Conservation (phyloP, 768 basidiomycete species). For the Tephrocybe sp. region DNA sequence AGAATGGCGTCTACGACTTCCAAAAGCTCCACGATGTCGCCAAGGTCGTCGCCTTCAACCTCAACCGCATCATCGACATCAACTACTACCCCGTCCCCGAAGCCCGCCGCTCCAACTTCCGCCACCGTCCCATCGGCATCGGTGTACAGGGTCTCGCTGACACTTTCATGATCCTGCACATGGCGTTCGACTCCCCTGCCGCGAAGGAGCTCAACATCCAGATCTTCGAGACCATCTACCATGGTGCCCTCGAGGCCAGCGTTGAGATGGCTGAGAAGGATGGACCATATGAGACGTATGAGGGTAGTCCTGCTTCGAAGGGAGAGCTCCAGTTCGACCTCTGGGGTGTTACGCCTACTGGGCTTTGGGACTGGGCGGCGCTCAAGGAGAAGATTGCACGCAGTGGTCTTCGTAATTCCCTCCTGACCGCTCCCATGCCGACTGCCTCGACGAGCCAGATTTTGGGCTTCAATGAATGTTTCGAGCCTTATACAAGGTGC, state of each 20-base stretch:
- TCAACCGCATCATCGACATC: constrained; percentile 91
- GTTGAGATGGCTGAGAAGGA: constrained; percentile 79
- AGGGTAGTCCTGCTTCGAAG: constrained; percentile 85
- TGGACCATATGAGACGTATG: constrained; percentile 87
- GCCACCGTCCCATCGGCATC: constrained; percentile 95
- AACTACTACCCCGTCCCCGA: constrained; percentile 96
- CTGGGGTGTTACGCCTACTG: constrained; percentile 89
- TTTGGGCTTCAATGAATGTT: constrained; percentile 97
- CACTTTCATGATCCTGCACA: constrained; percentile 93
- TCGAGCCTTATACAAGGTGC: constrained; percentile 96
- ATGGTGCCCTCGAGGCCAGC: constrained; percentile 89
- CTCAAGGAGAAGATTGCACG: constrained; percentile 85
- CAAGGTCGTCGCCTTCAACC: constrained; percentile 90
- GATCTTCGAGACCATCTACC: constrained; percentile 99
- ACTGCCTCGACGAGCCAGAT: constrained; percentile 99
- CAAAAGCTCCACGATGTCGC: constrained; percentile 90
- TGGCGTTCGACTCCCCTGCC: constrained; percentile 91
- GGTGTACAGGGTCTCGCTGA: constrained; percentile 99
- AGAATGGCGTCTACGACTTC: constrained; percentile 86
- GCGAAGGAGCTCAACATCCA: constrained; percentile 89
- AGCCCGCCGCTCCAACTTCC: constrained; percentile 91
- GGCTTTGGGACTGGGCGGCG: constrained; percentile 91
- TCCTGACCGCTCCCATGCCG: constrained; percentile 96
- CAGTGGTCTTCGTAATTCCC: constrained; percentile 85
- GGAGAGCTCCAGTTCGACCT: constrained; percentile 94